These are phyloP conservation scores for Ophiostoma ulmi DNA, from an alignment of 2,329 filamentous ascomycete genomes.

Conservation along the genomic window DNA sequence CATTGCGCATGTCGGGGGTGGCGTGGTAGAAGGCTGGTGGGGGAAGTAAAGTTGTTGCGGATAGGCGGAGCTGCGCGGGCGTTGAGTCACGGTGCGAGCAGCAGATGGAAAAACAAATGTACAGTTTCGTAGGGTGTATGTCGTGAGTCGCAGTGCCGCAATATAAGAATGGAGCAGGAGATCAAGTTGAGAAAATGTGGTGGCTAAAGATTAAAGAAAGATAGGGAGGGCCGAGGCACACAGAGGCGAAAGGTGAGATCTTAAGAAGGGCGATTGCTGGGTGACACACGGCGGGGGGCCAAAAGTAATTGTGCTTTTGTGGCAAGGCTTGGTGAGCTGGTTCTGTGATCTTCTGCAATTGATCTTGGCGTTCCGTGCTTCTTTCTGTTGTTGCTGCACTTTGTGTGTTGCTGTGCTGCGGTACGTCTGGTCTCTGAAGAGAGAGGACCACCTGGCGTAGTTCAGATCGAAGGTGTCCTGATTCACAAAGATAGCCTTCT, in stretches of 20 bases:
- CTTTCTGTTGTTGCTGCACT: neutral
- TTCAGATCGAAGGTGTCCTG: neutral
- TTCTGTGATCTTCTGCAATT: neutral
- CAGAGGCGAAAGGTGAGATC: neutral
- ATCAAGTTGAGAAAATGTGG: neutral
- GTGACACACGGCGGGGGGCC: conserved; percentile 9
- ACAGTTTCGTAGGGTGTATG: neutral
- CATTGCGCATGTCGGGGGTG: conserved; percentile 37
- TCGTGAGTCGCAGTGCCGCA: neutral
- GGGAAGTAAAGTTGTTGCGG: neutral
- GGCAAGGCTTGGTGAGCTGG: neutral
- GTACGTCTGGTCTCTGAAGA: neutral
- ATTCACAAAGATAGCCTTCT: neutral
- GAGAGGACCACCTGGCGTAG: neutral
- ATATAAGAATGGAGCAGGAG: neutral
- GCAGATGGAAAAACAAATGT: neutral
- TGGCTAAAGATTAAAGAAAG: neutral
- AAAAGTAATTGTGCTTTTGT: neutral
- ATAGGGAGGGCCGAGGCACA: neutral
- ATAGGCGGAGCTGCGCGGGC: neutral
- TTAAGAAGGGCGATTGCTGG: neutral
- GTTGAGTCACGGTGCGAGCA: neutral
- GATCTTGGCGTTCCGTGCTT: neutral
- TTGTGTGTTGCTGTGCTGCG: neutral
- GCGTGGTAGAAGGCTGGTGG: neutral